Evolutionary conservation across 768 basidiomycete species (phyloP).

Genomic region (Phylloporus sp.): DNA sequence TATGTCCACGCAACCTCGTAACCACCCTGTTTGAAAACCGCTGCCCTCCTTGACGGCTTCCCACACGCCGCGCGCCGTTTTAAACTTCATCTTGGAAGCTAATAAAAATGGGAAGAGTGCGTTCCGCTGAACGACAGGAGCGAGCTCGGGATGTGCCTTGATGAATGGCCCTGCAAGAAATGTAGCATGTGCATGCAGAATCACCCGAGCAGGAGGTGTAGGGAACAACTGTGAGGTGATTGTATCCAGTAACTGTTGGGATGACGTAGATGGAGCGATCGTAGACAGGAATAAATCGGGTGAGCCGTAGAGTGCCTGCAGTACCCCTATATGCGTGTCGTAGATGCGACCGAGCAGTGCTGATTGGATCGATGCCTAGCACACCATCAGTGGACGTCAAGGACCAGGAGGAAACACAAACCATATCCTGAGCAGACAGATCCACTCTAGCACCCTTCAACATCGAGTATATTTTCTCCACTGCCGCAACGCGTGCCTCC

Average conservation of each 20-base stretch:
- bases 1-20: constrained; percentile 52
- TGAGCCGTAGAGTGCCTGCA: constrained; percentile 63
- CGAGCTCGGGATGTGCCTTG: constrained; percentile 24
- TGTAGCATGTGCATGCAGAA: constrained; percentile 52
- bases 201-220: constrained; percentile 45
- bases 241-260: constrained; percentile 22
- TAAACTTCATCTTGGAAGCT: constrained; percentile 67
- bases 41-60: constrained; percentile 47
- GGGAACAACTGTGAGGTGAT: constrained; percentile 26
- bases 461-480: constrained; percentile 50
- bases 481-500: constrained; percentile 54
- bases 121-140: constrained; percentile 40
- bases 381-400: constrained; percentile 3
- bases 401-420: constrained; percentile 1
- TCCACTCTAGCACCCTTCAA: constrained; percentile 20
- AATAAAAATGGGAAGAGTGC: constrained; percentile 72
- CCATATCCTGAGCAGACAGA: constrained; percentile 37
- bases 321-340: constrained; percentile 57
- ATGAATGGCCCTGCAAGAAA: constrained; percentile 53
- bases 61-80: constrained; percentile 68
- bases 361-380: constrained; percentile 53
- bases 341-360: constrained; percentile 67
- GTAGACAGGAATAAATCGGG: constrained; percentile 44
- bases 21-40: constrained; percentile 36
- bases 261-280: constrained; percentile 9